Conservation (phyloP, 2,329 filamentous ascomycete genomes). For the Davidsoniella neocaledoniae region DNA sequence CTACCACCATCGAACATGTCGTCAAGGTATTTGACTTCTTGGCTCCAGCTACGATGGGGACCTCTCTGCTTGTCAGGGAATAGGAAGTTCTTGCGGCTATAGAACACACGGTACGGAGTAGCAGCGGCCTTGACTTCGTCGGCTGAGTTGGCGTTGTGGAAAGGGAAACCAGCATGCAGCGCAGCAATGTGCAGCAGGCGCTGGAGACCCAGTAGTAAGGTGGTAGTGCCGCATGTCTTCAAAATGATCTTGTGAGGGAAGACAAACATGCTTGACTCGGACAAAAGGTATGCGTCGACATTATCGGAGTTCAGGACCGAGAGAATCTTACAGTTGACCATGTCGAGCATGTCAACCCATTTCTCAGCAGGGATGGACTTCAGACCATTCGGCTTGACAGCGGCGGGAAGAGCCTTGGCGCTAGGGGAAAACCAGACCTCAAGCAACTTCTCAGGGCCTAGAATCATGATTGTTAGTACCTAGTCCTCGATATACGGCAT, state of each 20-base stretch:
- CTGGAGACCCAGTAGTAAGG: constrained; percentile 72
- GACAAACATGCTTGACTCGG: constrained; percentile 99
- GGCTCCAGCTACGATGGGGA: constrained; percentile 92
- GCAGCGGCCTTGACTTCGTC: constrained; percentile 59
- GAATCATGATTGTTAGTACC: background rate
- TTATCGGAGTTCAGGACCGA: constrained; percentile 86
- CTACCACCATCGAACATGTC: constrained; percentile 82
- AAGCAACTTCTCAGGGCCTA: constrained; percentile 87
- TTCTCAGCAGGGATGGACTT: constrained; percentile 70
- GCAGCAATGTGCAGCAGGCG: constrained; percentile 88
- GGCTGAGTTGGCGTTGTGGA: constrained; percentile 49
- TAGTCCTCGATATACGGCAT: background rate
- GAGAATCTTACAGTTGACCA: constrained; percentile 96
- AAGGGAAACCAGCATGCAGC: constrained; percentile 73
- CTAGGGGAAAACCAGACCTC: constrained; percentile 96
- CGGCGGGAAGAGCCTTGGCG: constrained; percentile 51
- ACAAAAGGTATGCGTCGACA: constrained; percentile 90
- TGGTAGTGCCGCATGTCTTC: constrained; percentile 97
- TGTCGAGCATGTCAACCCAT: constrained; percentile 94
- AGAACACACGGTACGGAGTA: constrained; percentile 89
- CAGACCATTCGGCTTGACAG: constrained; percentile 57
- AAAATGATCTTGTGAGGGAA: constrained; percentile 99
- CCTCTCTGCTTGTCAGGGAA: constrained; percentile 89
- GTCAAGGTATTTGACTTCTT: constrained; percentile 86
- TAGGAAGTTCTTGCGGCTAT: constrained; percentile 96